Percentiles rank a stretch among this genome's conserved stretches.
phyloP scores from a whole-genome alignment of 2,329 filamentous ascomycete species.

The Hortaea werneckii region DNA sequence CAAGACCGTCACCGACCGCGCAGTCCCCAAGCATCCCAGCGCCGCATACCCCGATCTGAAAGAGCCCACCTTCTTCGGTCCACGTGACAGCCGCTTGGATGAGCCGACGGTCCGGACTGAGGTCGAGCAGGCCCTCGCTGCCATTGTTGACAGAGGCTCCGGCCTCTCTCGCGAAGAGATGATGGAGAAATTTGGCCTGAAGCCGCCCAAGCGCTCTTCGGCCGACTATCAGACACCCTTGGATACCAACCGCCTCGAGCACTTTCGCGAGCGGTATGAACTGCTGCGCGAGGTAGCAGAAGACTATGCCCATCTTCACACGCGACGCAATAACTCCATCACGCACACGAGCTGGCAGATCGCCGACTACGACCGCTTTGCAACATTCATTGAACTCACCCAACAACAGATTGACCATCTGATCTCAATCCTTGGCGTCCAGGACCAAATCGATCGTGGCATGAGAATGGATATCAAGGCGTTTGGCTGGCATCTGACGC shows the following conservation, averaged over 20 bases:
- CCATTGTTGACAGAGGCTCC: slow-evolving; percentile 36
- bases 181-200: slow-evolving; percentile 38
- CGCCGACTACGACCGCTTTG: slow-evolving; percentile 31
- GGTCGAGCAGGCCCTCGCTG: slow-evolving; percentile 31
- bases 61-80: slow-evolving; percentile 35
- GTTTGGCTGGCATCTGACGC: slow-evolving; percentile 38
- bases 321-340: slow-evolving; percentile 20
- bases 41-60: slow-evolving; percentile 35
- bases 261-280: slow-evolving; percentile 35
- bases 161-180: slow-evolving; percentile 31
- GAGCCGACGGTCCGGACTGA: slow-evolving; percentile 27
- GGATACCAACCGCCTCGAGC: slow-evolving; percentile 35
- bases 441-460: slow-evolving; percentile 34
- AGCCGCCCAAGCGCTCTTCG: slow-evolving; percentile 32
- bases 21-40: slow-evolving; percentile 35
- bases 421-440: slow-evolving; percentile 33
- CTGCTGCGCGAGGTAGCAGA: slow-evolving; percentile 31
- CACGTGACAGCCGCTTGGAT: slow-evolving; percentile 33
- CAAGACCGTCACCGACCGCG: slow-evolving; percentile 32
- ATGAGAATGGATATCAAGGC: slow-evolving; percentile 36
- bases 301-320: slow-evolving; percentile 23
- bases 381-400: slow-evolving; percentile 31
- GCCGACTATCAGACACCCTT: slow-evolving; percentile 30
- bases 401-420: slow-evolving; percentile 35
- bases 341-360: slow-evolving; percentile 31